Evolutionary conservation across 805 yeast species (phyloP), one percentile per base, ranked within the genome.

Genomic region (Candida maltosa): DNA sequence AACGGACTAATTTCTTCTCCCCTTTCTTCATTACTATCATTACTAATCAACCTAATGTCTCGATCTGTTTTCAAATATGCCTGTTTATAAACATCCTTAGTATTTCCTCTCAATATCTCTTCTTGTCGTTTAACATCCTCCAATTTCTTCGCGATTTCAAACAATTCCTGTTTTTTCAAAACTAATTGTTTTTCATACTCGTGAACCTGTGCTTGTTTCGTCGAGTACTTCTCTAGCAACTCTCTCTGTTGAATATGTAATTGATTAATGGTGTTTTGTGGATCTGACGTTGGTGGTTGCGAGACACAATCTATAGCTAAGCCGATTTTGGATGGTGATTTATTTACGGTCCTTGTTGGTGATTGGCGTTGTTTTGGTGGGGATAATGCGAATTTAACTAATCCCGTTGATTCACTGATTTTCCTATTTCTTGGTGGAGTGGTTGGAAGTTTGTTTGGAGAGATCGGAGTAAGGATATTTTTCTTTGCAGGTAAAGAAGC

Each of bases 121-220:
- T 39, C 45, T 21, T 38, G 37, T 24, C 46, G 33, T 30, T 50
- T 47, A 23, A 26, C 31, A n/a, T 37, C 43, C 34, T 52, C 58
- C 19, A 45, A 44, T 42, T 46, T 49, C 27, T 33, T 39, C 31
- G 56, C 52, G 7, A 56, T 52, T 24, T 52, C 53, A 11, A 58
- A 48, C n/a, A 78, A 51, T 42, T 65, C 65, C 18, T 51, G 48
- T 40, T 62, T 58, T 21, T 62, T 44, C 5, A 38, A 26, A 10
- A 61, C 59, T 35, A 65, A 49, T 22, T 63, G 62, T n/a, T 62
- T 55, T 46, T 70, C 73, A 38, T 75, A 49, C 32, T 76, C 81
- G 12, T 65, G 41, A 6, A 78, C 66, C 37, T 68, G 68, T 40
- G 79, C 64, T 46, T 78, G 81, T 47, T 79, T 78, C 2, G 69